Evolutionary conservation across 306 rosid genomes (phyloP), one percentile per base, ranked within the genome.

Genomic region (Vachellia collinsii): DNA sequence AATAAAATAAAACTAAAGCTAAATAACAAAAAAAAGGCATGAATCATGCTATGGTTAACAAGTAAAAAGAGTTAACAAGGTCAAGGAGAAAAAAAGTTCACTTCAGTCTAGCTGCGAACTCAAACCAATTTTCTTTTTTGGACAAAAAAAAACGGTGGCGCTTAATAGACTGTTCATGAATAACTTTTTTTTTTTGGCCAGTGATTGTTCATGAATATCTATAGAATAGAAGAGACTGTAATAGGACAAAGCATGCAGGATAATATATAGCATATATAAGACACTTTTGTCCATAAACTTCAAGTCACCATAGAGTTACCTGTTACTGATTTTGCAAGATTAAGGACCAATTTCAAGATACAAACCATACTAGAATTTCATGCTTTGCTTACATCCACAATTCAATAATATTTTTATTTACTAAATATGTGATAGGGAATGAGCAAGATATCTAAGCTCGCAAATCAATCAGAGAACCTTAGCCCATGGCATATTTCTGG

Each of bases 401-500:
- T 70, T 78, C 82, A 34, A 23, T 64, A 46, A 82, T 79, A 80
- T 74, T 87, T 87, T 87, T 87, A 87, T 87, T 87, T 85, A 87
- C 88, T 79, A 79, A 56, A 56, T 14, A 47, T 73, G 51, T 3
- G 41, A 79, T 44, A 54, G 59, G 23, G 64, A 42, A 79, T 44
- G 79, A 37, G 61, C 81, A 77, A 12, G 3, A 69, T 54, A 17
- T 3, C 64, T 46, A 56, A 72, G 42, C 64, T 70, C 79, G 50
- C 80, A 34, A 51, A 39, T 39, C 76, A 48, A 67, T 38, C 12
- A 53, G 38, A 25, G 53, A 41, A 74, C 82, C 79, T 84, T 82
- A 88, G 77, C 90, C 89, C 92, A 88, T 88, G 73, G 92, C 92
- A 82, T 88, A 88, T 75, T 86, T 88, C 92, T 86, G 92, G 47